These are phyloP conservation scores for Quercus cerris DNA, from an alignment of 306 rosid genomes.

Conservation along the genomic window DNA sequence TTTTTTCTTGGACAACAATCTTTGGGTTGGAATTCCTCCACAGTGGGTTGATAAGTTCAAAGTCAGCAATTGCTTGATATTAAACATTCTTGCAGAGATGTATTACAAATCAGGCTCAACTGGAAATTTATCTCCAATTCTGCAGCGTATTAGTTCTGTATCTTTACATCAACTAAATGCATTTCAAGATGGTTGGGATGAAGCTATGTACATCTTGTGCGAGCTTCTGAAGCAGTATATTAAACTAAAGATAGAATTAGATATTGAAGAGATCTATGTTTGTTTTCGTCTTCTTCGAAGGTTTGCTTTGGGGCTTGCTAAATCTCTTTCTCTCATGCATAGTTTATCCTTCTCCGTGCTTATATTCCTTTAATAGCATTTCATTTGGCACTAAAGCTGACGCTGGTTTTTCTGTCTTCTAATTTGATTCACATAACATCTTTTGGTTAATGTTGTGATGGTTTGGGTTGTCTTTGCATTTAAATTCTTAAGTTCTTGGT, in stretches of 20 bases:
- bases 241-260: constrained; percentile 54
- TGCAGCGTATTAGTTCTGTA: constrained; percentile 41
- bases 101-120: constrained; percentile 46
- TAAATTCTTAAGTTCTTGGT: not conserved
- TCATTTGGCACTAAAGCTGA: not conserved
- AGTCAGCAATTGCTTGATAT: constrained; percentile 50
- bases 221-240: constrained; percentile 83
- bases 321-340: constrained; percentile 9
- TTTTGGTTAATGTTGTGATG: not conserved
- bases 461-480: not conserved
- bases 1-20: constrained; percentile 31
- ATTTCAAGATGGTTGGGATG: constrained; percentile 40
- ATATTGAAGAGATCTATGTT: constrained; percentile 87
- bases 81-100: constrained; percentile 55
- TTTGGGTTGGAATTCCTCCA: constrained; percentile 87
- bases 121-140: constrained; percentile 51
- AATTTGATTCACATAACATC: not conserved
- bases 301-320: constrained; percentile 39
- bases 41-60: constrained; percentile 75
- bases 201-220: constrained; percentile 45
- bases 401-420: not conserved
- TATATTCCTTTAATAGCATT: not conserved
- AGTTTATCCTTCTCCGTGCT: not conserved
- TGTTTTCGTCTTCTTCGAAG: constrained; percentile 81
- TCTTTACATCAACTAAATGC: constrained; percentile 40